Base-by-base conservation (phyloP, 73 alveolate genomes). In the Uronychia binucleata region DNA sequence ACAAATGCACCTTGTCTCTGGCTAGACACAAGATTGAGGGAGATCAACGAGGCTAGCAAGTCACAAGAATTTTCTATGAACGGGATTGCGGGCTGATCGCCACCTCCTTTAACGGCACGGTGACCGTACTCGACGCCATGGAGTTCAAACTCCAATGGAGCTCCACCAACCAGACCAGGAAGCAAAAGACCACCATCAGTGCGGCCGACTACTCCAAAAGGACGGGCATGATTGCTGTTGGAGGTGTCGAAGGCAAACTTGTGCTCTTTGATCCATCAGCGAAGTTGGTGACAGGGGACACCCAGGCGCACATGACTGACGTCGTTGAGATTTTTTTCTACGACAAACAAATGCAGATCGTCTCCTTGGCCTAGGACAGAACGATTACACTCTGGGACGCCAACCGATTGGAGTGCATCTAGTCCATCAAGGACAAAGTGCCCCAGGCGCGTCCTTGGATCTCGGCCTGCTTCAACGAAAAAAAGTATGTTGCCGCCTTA, bases 221-320 rank as follows among this genome's bases (percentile, higher is more conserved):
- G 26, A 34, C 77, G 0, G 86, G 86, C 30, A 34, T 86, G 13
- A 79, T 86, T 13, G 92, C 92, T 25, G 78, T 80, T n/a, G 88
- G 93, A 1, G 93, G 93, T 0, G 33, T 59, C 30, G 93, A 87
- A 34, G 93, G 93, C 19, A 87, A 74, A 46, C 25, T 87, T 0
- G 75, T 87, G 8, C 86, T 87, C 31, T 58, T 87, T 30, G 93
- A 87, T 67, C 93, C 93, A 1, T 87, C 84, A 57, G 93, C 93
- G n/a, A 57, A 78, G 27, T 83, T 86, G 1, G 59, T 80, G 0
- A 67, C 74, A 13, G 84, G 78, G 26, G 57, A 75, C 0, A 59
- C 77, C 34, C 34, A 87, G 1, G 93, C 93, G 28, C 93, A 87
- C 80, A 1, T 28, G 5, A 58, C 79, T 58, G 93, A 87, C 31